Evolutionary conservation across 768 basidiomycete genomes (phyloP).

Genomic region (Cyclocybe aegerita): DNA sequence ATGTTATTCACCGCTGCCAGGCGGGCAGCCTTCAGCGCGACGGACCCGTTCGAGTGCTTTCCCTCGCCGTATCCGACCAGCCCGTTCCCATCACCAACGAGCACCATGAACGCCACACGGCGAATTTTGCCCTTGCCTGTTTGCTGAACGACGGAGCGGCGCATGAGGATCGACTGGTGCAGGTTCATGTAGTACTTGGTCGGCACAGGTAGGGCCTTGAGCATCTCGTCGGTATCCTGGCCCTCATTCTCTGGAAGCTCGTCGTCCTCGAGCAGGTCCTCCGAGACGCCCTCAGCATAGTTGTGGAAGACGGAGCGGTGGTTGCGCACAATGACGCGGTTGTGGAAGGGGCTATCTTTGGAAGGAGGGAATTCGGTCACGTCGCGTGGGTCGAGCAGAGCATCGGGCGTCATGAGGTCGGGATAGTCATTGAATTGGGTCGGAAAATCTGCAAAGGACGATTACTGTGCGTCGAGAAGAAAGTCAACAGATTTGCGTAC

Average conservation of each 20-base stretch:
- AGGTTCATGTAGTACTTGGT: constrained; percentile 25
- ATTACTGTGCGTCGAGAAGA: not conserved
- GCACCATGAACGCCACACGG: constrained; percentile 57
- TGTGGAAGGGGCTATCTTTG: constrained; percentile 51
- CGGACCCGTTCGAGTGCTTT: constrained; percentile 58
- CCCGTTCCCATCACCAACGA: constrained; percentile 83
- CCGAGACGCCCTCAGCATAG: constrained; percentile 31
- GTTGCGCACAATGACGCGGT: constrained; percentile 67
- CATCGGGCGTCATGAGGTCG: constrained; percentile 62
- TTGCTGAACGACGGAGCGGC: constrained; percentile 76
- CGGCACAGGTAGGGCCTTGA: constrained; percentile 19
- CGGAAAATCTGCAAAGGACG: constrained; percentile 5
- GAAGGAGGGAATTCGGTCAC: constrained; percentile 52
- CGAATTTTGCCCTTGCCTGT: constrained; percentile 92
- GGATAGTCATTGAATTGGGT: constrained; percentile 35
- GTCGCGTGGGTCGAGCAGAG: constrained; percentile 61
- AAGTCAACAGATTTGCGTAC: not conserved
- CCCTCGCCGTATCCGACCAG: constrained; percentile 83
- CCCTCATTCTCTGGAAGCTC: constrained; percentile 28
- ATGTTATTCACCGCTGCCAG: constrained; percentile 76
- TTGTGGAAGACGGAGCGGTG: constrained; percentile 65
- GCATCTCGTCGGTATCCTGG: constrained; percentile 24
- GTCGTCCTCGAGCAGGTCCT: constrained; percentile 29
- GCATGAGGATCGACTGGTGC: constrained; percentile 42
- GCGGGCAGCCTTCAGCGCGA: constrained; percentile 58